phyloP scores from a whole-genome alignment of 768 basidiomycete species.

The Tulasnella sp. region DNA sequence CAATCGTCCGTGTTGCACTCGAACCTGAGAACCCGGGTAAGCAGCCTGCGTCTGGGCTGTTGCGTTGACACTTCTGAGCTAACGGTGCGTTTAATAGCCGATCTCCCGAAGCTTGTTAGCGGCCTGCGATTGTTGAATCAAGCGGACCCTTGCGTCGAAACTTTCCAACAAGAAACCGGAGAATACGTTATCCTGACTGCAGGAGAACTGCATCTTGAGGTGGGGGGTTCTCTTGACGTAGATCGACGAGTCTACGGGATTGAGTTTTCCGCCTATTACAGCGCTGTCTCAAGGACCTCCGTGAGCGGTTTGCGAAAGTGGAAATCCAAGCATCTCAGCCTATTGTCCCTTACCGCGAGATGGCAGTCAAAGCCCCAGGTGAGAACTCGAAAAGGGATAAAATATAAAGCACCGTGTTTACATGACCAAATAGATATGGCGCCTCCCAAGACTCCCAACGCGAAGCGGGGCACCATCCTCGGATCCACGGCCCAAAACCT shows the following conservation, averaged over 20 bases:
- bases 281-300: constrained; percentile 95
- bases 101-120: constrained; percentile 83
- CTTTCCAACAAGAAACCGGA: constrained; percentile 94
- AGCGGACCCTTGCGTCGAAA: constrained; percentile 95
- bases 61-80: not conserved
- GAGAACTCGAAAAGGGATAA: constrained; percentile 25
- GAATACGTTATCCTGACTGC: constrained; percentile 96
- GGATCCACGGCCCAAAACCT: constrained; percentile 65
- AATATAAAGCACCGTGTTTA: not conserved
- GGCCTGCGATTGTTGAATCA: constrained; percentile 88
- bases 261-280: constrained; percentile 38
- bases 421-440: constrained; percentile 65
- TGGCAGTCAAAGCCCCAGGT: constrained; percentile 78
- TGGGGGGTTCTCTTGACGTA: constrained; percentile 38
- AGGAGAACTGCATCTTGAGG: constrained; percentile 94
- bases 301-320: constrained; percentile 89
- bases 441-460: constrained; percentile 67
- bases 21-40: constrained; percentile 66
- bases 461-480: constrained; percentile 71
- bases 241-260: not conserved
- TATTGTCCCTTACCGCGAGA: constrained; percentile 97
- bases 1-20: constrained; percentile 92
- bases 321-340: constrained; percentile 92
- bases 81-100: constrained; percentile 41
- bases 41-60: constrained; percentile 38